A percentile compares a stretch with the other conserved stretches of the same genome.
These are phyloP conservation scores for Zymoseptoria brevis DNA, from an alignment of 2,329 filamentous ascomycete species.

Conservation along the genomic window DNA sequence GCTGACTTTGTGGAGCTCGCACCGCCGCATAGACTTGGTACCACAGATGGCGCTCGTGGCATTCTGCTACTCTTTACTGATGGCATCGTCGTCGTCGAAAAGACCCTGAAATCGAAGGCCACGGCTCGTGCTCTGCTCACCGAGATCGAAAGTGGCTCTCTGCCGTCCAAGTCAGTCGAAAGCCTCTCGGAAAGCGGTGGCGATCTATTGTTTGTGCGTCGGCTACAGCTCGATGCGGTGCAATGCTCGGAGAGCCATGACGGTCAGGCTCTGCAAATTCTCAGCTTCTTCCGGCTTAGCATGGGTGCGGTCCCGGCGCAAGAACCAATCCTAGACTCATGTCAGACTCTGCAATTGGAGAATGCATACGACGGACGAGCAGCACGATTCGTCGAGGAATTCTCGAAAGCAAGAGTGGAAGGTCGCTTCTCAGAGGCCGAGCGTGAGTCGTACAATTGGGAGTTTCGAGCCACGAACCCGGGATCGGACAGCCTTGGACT, in stretches of 20 bases:
- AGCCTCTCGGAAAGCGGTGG: constrained; percentile 45
- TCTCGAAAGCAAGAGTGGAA: constrained; percentile 79
- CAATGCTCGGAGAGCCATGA: constrained; percentile 23
- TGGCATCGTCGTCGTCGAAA: constrained; percentile 67
- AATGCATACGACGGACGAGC: constrained; percentile 73
- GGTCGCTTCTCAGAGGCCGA: constrained; percentile 76
- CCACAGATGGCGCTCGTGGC: constrained; percentile 36
- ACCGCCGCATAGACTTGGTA: constrained; percentile 55
- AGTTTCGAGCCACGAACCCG: constrained; percentile 61
- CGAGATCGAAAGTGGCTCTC: constrained; percentile 69
- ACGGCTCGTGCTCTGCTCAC: constrained; percentile 72
- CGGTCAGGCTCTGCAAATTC: constrained; percentile 22
- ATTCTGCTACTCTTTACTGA: constrained; percentile 82
- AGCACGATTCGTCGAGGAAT: constrained; percentile 69
- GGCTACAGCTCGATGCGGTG: constrained; percentile 21
- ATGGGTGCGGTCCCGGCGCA: constrained; percentile 14
- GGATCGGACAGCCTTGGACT: constrained; percentile 48
- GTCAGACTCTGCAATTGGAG: constrained; percentile 54
- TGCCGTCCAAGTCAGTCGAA: constrained; percentile 41
- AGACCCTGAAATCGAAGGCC: constrained; percentile 36
- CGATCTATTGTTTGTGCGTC: constrained; percentile 59
- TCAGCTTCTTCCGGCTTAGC: constrained; percentile 21
- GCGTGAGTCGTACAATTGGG: constrained; percentile 73
- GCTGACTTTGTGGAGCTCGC: constrained; percentile 71
- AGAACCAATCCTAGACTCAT: constrained; percentile 19